Base-by-base conservation (phyloP, 176 grass and related monocot species). In the Raddia distichophylla region DNA sequence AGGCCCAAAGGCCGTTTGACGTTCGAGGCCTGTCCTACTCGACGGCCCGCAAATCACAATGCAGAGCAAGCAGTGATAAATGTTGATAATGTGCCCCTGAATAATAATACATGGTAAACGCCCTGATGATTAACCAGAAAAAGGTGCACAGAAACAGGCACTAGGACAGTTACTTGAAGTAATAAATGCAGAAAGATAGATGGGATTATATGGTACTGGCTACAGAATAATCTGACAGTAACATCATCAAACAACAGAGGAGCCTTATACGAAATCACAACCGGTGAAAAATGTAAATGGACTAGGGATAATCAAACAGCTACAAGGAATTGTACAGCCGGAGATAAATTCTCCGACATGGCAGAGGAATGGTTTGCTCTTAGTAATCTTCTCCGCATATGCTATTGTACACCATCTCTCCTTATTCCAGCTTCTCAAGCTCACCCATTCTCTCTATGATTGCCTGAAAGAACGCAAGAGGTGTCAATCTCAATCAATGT, bases 391-490 rank as follows among this genome's bases (percentile, higher is more conserved):
- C 56, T 7, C 5, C 14, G 40, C 16, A 18, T 42, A 66, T 8
- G 16, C 54, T 76, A 53, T 42, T 15, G 32, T 83, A 64, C 71
- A 84, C 8, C 27, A 2, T 35, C 74, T 75, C 69, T 85, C 63
- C 72, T 90, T 71, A 90, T 45, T 90, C 87, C 50, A 90, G 73
- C 83, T 90, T 90, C 78, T 90, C 87, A 64, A 90, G 83, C 60
- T 90, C 88, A 14, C 88, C 88, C 88, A 90, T 90, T 75, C 88
- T 86, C 73, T 90, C 88, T 85, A 90, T 90, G 43, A 90, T 90
- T 64, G 88, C 88, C 88, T 90, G 73, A 71, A 89, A 77, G 77
- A 64, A 73, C 46, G 47, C n/a, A 67, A 77, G 35, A 27, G n/a
- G 51, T 33, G 40, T 50, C 65, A 50, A 77, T 40, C 56, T 50